Conservation (phyloP, 1,284 basidiomycete species). For the Microbotryum scabiosae region DNA sequence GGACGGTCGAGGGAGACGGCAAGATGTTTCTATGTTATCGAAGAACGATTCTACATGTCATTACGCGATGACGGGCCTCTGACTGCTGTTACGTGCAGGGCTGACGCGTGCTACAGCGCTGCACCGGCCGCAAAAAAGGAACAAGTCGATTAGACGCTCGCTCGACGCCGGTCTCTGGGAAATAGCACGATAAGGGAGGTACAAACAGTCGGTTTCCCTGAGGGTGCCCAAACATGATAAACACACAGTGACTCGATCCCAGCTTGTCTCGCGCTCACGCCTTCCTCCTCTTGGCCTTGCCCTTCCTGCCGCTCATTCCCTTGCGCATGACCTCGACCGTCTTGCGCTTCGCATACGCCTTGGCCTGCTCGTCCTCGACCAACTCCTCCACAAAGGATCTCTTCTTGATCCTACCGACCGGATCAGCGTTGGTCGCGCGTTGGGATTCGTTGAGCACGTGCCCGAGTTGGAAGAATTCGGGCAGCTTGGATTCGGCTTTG, state of each 20-base stretch:
- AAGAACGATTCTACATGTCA: too few species aligned
- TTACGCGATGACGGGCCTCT: too few species aligned
- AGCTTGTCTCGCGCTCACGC: not conserved
- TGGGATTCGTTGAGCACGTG: conserved; percentile 65
- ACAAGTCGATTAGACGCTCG: too few species aligned
- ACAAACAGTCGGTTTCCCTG: not conserved
- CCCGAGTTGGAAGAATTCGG: conserved; percentile 86
- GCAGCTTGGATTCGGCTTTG: conserved; percentile 56
- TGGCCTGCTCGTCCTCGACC: conserved; percentile 75
- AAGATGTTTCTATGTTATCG: too few species aligned
- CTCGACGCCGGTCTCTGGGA: too few species aligned
- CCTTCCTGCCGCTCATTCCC: conserved; percentile 26
- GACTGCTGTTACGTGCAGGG: too few species aligned
- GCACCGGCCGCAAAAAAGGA: too few species aligned
- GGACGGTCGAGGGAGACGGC: too few species aligned
- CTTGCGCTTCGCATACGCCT: conserved; percentile 85
- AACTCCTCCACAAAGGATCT: conserved; percentile 79
- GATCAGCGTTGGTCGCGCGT: conserved; percentile 65
- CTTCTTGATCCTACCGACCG: conserved; percentile 64
- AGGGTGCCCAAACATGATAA: not conserved
- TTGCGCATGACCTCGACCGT: conserved; percentile 19
- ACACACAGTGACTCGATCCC: not conserved
- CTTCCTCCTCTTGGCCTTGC: conserved; percentile 8
- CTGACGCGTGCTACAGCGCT: too few species aligned
- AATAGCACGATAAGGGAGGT: not conserved